Evolutionary conservation across 1,139 yeast species (phyloP).

Genomic region (Oligophagozyma castellii): DNA sequence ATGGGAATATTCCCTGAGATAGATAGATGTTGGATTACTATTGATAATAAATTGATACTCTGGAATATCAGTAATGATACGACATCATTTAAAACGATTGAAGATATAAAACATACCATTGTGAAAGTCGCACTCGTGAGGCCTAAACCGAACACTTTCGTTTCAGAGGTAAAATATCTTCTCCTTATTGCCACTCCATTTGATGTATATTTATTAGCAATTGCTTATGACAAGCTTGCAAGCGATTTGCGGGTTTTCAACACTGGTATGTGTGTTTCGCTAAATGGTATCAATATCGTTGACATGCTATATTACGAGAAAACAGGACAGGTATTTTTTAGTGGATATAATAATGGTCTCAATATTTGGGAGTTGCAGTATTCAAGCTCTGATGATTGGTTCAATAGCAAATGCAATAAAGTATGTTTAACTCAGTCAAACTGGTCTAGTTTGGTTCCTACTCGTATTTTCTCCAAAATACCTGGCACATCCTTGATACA

Average conservation of each 20-base stretch:
- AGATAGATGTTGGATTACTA: constrained; percentile 76
- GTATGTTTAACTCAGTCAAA: constrained; percentile 65
- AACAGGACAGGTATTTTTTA: constrained; percentile 72
- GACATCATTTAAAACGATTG: constrained; percentile 49
- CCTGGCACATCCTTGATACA: constrained; percentile 34
- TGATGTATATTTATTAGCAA: constrained; percentile 65
- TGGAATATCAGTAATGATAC: constrained; percentile 42
- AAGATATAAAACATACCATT: constrained; percentile 69
- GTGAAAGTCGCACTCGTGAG: constrained; percentile 60
- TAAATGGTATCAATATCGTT: constrained; percentile 64
- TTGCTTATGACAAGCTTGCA: constrained; percentile 39
- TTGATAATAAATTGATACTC: constrained; percentile 67
- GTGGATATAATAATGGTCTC: constrained; percentile 57
- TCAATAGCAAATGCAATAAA: constrained; percentile 70
- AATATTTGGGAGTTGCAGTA: constrained; percentile 84
- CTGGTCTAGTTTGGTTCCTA: constrained; percentile 44
- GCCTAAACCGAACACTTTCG: constrained; percentile 72
- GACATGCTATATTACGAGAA: constrained; percentile 44
- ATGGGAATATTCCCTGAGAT: constrained; percentile 80
- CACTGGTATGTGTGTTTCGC: constrained; percentile 69
- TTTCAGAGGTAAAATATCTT: constrained; percentile 58
- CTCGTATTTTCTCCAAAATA: constrained; percentile 23
- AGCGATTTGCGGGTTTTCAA: constrained; percentile 60
- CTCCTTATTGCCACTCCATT: constrained; percentile 69
- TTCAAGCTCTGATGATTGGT: constrained; percentile 80